Evolutionary conservation across 1,139 yeast genomes (phyloP).

Genomic region (Arxiozyma bovina): DNA sequence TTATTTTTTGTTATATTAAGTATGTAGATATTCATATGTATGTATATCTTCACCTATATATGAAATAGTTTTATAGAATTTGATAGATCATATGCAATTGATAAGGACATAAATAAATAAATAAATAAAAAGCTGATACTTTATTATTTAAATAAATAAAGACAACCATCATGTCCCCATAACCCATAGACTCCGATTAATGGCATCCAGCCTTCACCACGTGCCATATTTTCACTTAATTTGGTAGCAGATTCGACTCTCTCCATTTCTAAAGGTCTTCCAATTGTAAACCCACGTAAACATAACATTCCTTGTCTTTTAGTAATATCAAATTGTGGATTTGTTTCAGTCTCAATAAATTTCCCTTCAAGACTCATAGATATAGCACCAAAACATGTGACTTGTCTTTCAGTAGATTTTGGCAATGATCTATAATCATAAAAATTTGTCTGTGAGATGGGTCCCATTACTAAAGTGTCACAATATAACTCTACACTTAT

Average conservation of each 20-base stretch:
- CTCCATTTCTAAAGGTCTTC: slow-evolving; percentile 36
- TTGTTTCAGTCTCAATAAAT: slow-evolving; percentile 36
- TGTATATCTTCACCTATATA: background rate
- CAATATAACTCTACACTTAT: slow-evolving; percentile 46
- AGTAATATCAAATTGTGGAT: slow-evolving; percentile 31
- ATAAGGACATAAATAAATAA: no score
- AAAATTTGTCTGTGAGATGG: slow-evolving; percentile 49
- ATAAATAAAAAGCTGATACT: no score
- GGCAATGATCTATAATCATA: slow-evolving; percentile 51
- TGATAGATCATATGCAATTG: background rate
- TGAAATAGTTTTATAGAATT: slow-evolving; percentile 1
- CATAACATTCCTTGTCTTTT: slow-evolving; percentile 43
- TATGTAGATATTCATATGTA: background rate
- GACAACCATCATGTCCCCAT: slow-evolving; percentile 70
- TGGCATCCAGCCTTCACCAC: slow-evolving; percentile 57
- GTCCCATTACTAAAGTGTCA: slow-evolving; percentile 43
- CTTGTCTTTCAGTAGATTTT: slow-evolving; percentile 18
- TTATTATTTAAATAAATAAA: slow-evolving; percentile 33
- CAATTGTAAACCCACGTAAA: slow-evolving; percentile 60
- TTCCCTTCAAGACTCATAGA: slow-evolving; percentile 34
- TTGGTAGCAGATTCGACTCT: slow-evolving; percentile 27
- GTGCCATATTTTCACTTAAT: slow-evolving; percentile 31
- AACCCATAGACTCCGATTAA: slow-evolving; percentile 43
- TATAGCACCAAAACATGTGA: slow-evolving; percentile 31
- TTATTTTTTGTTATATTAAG: background rate